A percentile compares a stretch with the other conserved stretches of the same genome.
Conservation (phyloP, 768 basidiomycete species). For the Boletellus emodensis region DNA sequence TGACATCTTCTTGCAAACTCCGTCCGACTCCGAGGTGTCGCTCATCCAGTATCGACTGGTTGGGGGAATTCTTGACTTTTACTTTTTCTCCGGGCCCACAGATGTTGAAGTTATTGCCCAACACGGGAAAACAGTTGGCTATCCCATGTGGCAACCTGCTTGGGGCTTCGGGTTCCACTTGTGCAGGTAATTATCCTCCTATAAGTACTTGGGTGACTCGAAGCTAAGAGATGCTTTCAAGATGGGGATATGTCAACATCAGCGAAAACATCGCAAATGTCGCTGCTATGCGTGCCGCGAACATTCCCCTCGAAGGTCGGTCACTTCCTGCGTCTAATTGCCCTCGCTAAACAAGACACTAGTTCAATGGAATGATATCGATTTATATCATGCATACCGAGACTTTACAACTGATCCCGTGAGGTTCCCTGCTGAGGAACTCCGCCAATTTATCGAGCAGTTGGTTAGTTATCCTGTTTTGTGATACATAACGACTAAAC, state of each 20-base stretch:
- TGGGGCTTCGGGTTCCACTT: slow-evolving; percentile 82
- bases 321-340: neutral
- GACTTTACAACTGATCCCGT: slow-evolving; percentile 70
- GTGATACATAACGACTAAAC: slow-evolving; percentile 1
- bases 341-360: neutral
- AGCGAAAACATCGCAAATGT: slow-evolving; percentile 55
- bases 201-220: neutral
- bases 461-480: slow-evolving; percentile 41
- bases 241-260: slow-evolving; percentile 50
- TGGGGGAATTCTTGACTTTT: slow-evolving; percentile 74
- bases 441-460: slow-evolving; percentile 50
- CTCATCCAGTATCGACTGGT: slow-evolving; percentile 70
- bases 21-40: slow-evolving; percentile 48
- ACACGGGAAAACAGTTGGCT: slow-evolving; percentile 62
- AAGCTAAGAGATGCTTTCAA: neutral
- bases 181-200: slow-evolving; percentile 42
- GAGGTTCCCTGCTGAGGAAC: slow-evolving; percentile 52
- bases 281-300: slow-evolving; percentile 56
- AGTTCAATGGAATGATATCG: slow-evolving; percentile 82
- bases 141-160: slow-evolving; percentile 66
- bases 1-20: slow-evolving; percentile 66
- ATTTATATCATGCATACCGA: slow-evolving; percentile 63
- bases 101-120: slow-evolving; percentile 62
- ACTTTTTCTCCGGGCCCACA: slow-evolving; percentile 61
- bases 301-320: slow-evolving; percentile 73